Conservation (phyloP, 441 rosid species). For the Arabidopsis lyrata region DNA sequence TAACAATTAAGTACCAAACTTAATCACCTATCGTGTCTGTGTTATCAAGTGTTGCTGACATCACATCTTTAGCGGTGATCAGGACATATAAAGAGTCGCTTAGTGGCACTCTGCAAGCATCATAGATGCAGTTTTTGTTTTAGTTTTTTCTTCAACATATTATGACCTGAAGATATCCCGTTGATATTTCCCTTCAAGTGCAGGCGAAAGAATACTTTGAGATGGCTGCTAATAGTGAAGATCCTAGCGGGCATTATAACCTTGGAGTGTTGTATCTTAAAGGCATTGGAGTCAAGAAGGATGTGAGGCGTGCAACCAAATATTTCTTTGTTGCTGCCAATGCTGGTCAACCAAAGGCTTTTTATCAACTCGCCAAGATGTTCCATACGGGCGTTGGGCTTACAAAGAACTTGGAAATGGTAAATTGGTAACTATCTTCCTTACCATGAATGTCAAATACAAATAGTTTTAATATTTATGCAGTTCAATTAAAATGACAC, state of each 20-base stretch:
- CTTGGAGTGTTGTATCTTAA: slow-evolving; percentile 87
- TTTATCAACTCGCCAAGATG: slow-evolving; percentile 98
- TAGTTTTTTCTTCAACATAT: no score
- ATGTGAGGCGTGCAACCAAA: slow-evolving; percentile 74
- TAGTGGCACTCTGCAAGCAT: no score
- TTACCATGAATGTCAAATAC: slow-evolving; percentile 2
- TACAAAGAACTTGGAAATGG: slow-evolving; percentile 74
- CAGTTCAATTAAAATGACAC: not conserved
- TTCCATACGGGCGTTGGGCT: slow-evolving; percentile 92
- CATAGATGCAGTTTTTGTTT: no score
- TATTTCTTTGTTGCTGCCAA: slow-evolving; percentile 84
- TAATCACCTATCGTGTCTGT: not conserved
- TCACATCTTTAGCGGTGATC: not conserved
- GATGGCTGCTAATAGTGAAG: slow-evolving; percentile 77
- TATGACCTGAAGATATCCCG: no score
- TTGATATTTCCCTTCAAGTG: not conserved
- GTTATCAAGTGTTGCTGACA: not conserved
- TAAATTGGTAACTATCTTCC: slow-evolving; percentile 39
- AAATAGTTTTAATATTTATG: not conserved
- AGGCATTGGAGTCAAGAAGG: slow-evolving; percentile 87
- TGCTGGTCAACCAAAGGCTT: slow-evolving; percentile 94
- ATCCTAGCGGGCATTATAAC: slow-evolving; percentile 88
- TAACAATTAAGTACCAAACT: not conserved
- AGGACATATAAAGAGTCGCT: not conserved
- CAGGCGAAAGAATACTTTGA: slow-evolving; percentile 92